Percentiles rank a stretch among this genome's conserved stretches.
phyloP scores from a whole-genome alignment of 306 rosid genomes.

The Casuarina glauca region DNA sequence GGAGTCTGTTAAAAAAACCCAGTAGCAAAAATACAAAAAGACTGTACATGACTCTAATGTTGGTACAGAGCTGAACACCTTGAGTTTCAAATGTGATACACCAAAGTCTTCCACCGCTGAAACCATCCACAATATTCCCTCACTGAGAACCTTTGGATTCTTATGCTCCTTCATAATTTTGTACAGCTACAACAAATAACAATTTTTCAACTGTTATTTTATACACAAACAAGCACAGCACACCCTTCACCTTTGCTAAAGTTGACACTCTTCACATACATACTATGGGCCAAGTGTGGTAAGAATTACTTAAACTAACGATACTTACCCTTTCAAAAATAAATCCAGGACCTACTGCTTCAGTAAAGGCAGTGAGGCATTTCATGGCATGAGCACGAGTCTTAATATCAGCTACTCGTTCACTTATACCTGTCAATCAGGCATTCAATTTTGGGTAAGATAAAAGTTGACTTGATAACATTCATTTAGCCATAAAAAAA shows the following conservation, averaged over 20 bases:
- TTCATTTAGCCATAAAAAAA: slow-evolving; percentile 9
- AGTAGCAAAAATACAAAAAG: neutral
- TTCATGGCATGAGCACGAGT: slow-evolving; percentile 89
- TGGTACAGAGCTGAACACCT: slow-evolving; percentile 48
- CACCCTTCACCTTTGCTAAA: neutral
- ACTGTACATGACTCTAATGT: neutral
- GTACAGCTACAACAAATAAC: slow-evolving; percentile 54
- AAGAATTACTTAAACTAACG: slow-evolving; percentile 13
- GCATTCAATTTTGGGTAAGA: slow-evolving; percentile 1
- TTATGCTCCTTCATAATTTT: slow-evolving; percentile 98
- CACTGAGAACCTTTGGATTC: slow-evolving; percentile 98
- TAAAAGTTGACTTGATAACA: neutral
- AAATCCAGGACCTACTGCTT: slow-evolving; percentile 98
- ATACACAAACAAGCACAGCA: neutral
- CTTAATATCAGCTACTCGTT: slow-evolving; percentile 98
- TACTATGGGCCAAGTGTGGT: neutral
- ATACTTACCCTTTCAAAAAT: slow-evolving; percentile 88
- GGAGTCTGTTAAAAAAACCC: neutral
- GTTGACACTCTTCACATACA: neutral
- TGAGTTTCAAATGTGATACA: slow-evolving; percentile 80
- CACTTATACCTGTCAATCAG: slow-evolving; percentile 69
- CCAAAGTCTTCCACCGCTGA: slow-evolving; percentile 97
- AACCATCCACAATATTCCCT: slow-evolving; percentile 96
- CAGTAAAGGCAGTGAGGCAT: slow-evolving; percentile 85
- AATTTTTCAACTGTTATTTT: neutral